phyloP scores from a whole-genome alignment of 305 asterid species.

The Solanum aculeatissimum region DNA sequence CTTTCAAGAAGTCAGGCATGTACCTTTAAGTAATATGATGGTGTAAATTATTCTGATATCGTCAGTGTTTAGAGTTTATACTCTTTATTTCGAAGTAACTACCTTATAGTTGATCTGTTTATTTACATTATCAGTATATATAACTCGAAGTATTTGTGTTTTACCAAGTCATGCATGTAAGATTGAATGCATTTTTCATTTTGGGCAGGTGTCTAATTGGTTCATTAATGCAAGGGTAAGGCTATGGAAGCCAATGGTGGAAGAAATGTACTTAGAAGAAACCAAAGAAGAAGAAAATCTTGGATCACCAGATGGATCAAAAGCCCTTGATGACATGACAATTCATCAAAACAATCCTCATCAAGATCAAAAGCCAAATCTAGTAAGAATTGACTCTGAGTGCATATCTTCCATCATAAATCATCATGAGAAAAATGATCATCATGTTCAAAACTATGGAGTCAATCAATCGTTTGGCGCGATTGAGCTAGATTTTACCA shows the following conservation, averaged over 20 bases:
- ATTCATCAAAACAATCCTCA: constrained; percentile 8
- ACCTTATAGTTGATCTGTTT: not conserved
- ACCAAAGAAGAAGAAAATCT: constrained; percentile 27
- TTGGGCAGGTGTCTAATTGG: constrained; percentile 72
- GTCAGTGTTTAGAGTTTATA: not conserved
- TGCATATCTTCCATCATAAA: constrained; percentile 71
- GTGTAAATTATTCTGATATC: not conserved
- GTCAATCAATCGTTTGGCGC: constrained; percentile 27
- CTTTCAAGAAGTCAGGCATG: constrained; percentile 99
- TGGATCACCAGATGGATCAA: not conserved
- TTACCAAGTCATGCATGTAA: constrained; percentile 4
- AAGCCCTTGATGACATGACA: constrained; percentile 3
- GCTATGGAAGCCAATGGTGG: constrained; percentile 95
- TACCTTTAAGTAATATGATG: not conserved
- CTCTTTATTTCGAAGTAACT: not conserved
- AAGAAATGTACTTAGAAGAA: constrained; percentile 78
- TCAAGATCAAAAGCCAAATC: constrained; percentile 68
- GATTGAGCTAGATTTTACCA: constrained; percentile 52
- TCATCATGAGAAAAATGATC: constrained; percentile 14
- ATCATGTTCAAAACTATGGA: constrained; percentile 6
- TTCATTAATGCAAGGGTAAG: constrained; percentile 82
- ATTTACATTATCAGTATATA: not conserved
- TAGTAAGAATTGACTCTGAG: constrained; percentile 61
- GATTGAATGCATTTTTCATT: not conserved
- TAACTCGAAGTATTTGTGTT: not conserved